These are phyloP conservation scores for Aspergillus eucalypticola DNA, from an alignment of 2,329 filamentous ascomycete genomes.

Conservation along the genomic window DNA sequence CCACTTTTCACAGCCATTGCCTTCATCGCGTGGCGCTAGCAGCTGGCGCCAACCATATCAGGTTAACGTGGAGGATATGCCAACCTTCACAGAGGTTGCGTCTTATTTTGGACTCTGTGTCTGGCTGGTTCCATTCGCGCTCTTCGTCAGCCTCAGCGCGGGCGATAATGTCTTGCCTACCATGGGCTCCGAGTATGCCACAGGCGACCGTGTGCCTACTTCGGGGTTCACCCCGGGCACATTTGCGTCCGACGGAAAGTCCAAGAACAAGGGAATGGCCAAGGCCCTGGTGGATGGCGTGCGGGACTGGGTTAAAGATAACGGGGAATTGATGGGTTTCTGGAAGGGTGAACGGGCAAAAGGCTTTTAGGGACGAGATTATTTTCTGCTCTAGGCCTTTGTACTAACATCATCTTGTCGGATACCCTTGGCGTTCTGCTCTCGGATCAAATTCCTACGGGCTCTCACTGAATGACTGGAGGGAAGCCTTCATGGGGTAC, in stretches of 20 bases:
- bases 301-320: constrained; percentile 62
- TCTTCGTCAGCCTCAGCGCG: constrained; percentile 92
- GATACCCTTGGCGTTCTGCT: background rate
- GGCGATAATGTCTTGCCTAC: constrained; percentile 93
- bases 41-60: constrained; percentile 42
- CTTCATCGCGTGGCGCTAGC: constrained; percentile 33
- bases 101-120: constrained; percentile 96
- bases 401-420: background rate
- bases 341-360: constrained; percentile 61
- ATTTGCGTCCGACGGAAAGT: constrained; percentile 38
- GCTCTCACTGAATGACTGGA: background rate
- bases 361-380: constrained; percentile 33
- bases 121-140: constrained; percentile 91
- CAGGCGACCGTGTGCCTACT: constrained; percentile 47
- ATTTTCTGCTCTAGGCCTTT: background rate
- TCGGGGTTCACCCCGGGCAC: constrained; percentile 29
- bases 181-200: constrained; percentile 76
- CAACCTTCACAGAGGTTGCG: constrained; percentile 89
- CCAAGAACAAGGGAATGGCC: constrained; percentile 60
- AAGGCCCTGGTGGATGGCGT: constrained; percentile 63
- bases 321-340: constrained; percentile 62
- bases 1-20: constrained; percentile 73
- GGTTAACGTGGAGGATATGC: constrained; percentile 55
- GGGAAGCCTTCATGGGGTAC: background rate
- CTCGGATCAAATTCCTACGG: background rate